Conservation (phyloP, 495 filamentous ascomycete genomes). For the Neurospora intermedia region DNA sequence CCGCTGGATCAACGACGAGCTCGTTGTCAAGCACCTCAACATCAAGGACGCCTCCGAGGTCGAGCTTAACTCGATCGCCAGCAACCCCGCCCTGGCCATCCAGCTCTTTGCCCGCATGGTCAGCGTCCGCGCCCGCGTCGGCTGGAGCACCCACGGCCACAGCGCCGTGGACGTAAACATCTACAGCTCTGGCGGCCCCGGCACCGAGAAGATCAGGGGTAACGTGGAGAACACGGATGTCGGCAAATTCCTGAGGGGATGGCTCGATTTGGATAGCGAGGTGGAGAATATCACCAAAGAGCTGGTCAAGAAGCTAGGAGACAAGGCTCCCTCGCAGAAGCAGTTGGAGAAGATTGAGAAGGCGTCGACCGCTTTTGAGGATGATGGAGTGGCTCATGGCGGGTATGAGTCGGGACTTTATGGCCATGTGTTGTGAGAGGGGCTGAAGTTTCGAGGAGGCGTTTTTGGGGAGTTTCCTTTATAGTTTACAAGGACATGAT, state of each 20-base stretch:
- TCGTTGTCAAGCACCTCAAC: constrained; percentile 59
- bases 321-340: background rate
- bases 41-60: constrained; percentile 60
- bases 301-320: constrained; percentile 47
- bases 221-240: constrained; percentile 96
- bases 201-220: constrained; percentile 47
- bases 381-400: background rate
- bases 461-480: background rate
- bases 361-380: background rate
- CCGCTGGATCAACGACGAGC: constrained; percentile 46
- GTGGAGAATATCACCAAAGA: constrained; percentile 64
- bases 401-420: background rate
- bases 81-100: constrained; percentile 35
- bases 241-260: constrained; percentile 66
- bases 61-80: constrained; percentile 59
- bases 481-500: background rate
- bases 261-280: constrained; percentile 57
- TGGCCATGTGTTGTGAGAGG: background rate
- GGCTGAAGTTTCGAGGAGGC: background rate
- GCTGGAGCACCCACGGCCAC: constrained; percentile 89
- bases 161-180: constrained; percentile 87
- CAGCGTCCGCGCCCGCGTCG: constrained; percentile 75
- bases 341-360: background rate
- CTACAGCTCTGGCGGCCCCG: constrained; percentile 53
- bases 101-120: constrained; percentile 76